Evolutionary conservation across 108 stramenopile genomes (phyloP), one percentile per base, ranked within the genome.

Genomic region (Craspedostauros australis): DNA sequence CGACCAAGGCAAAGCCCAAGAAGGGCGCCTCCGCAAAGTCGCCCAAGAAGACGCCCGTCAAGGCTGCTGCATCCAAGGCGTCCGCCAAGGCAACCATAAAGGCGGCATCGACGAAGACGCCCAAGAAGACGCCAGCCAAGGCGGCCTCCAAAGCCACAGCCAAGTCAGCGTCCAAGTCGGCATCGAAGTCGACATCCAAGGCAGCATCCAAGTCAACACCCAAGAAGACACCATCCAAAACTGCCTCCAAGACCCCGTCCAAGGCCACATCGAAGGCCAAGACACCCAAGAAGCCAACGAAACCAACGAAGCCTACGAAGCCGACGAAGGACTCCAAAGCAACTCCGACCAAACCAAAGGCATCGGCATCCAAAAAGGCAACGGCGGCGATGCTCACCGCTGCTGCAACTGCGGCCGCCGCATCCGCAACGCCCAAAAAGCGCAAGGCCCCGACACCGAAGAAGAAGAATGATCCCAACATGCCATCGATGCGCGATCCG

Each of bases 401-500:
- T 21, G 29, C 27, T 5, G 16, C 20, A 6, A 63, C 46, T 23
- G 18, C 22, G 3, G 12, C 50, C 27, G 23, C 26, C 39, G 21
- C 16, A 16, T 36, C 36, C n/a, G 26, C 27, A 23, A 26, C 33
- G 21, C 31, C 28, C 9, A 34, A 53, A 14, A 14, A 30, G 28
- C 19, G 26, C n/a, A n/a, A n/a, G n/a, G n/a, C n/a, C n/a, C n/a
- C n/a, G n/a, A n/a, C n/a, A n/a, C n/a, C n/a, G 25, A 23, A 3
- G 4, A 27, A 5, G 8, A 4, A 5, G 5, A 23, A 27, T 47
- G 46, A 23, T 61, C 8, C n/a, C 25, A 4, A 4, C 23, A 3
- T 39, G 19, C 81, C 83, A 9, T 63, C 70, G 16, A 68, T 87
- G 60, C 74, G 80, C 21, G 79, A 83, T 64, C 41, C 72, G 1